phyloP scores from a whole-genome alignment of 129 eudicot species.

The Pseudognaphalium luteoalbum region DNA sequence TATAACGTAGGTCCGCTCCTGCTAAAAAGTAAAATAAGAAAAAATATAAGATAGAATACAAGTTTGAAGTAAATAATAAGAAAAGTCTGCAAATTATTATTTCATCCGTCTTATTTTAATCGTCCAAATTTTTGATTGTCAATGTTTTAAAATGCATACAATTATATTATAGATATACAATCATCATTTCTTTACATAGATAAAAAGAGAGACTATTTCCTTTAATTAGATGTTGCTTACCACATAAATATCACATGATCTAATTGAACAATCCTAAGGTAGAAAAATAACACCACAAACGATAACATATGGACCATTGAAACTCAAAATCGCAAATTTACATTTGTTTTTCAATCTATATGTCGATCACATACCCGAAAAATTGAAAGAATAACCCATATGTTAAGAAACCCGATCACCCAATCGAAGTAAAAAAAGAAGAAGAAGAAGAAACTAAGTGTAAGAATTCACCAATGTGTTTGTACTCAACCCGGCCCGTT shows the following conservation, averaged over 20 bases:
- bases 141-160: too few relatives aligned
- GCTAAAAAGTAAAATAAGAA: too few relatives aligned
- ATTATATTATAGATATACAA: background rate
- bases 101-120: too few relatives aligned
- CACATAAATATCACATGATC: too few relatives aligned
- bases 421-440: slow-evolving; percentile 11
- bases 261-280: background rate
- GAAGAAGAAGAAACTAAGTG: background rate
- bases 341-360: slow-evolving; percentile 30
- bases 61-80: too few relatives aligned
- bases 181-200: too few relatives aligned
- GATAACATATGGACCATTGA: slow-evolving; percentile 25
- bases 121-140: too few relatives aligned
- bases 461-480: slow-evolving; percentile 29
- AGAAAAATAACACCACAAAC: slow-evolving; percentile 5
- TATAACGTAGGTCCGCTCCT: too few relatives aligned
- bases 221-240: too few relatives aligned
- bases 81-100: too few relatives aligned
- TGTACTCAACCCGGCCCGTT: slow-evolving; percentile 20
- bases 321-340: slow-evolving; percentile 33
- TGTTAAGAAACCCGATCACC: slow-evolving; percentile 17
- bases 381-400: slow-evolving; percentile 29
- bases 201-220: too few relatives aligned
- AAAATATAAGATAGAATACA: too few relatives aligned
- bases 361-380: slow-evolving; percentile 20